Base-by-base conservation (phyloP, 768 basidiomycete species). In the Trametes coccinea region DNA sequence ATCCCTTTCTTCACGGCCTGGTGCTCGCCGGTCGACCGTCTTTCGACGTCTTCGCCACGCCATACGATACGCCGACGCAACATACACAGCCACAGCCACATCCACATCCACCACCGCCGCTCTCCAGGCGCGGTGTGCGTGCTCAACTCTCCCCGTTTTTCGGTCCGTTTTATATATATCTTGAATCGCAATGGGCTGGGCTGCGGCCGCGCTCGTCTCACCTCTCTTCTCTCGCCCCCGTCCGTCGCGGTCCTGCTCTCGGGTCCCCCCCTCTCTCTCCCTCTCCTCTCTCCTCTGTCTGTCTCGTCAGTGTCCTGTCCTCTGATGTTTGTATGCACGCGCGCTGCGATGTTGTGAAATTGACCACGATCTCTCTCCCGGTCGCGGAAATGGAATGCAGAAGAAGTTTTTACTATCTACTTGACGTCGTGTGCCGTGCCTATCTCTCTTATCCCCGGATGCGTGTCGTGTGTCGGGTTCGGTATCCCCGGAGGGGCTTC, bases 81-180 rank as follows among this genome's bases (percentile, higher is more conserved):
- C 44, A 39, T 43, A 56, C 45, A 49, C 56, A 53, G 37, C 29
- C 47, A 30, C 56, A 30, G 37, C 50, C 61, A 9, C 47, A 7
- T 16, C 29, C 47, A 27, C 29, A 43, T n/a, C 41, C 10, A 14
- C 41, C 14, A 14, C 40, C 57, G 33, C 34, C 34, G 46, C 22
- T 17, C 61, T 57, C 43, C 44, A n/a, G 50, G 47, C 54, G 8
- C 13, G 39, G 39, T 39, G 55, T 51, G 46, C 41, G 53, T 44
- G 46, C 61, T 61, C 47, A 33, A 50, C 43, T 53, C 59, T 46
- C 31, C 65, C 55, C 59, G 27, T 52, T 8, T 17, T 46, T 69
- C 56, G 68, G 55, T 59, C 62, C 62, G 63, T 16, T 61, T 69
- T 70, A 65, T 78, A 75, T 78, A 76, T 78, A 77, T 82, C 75